Conservation (phyloP, 192 early-diverging fungal genomes). For the Allomyces arbusculus region DNA sequence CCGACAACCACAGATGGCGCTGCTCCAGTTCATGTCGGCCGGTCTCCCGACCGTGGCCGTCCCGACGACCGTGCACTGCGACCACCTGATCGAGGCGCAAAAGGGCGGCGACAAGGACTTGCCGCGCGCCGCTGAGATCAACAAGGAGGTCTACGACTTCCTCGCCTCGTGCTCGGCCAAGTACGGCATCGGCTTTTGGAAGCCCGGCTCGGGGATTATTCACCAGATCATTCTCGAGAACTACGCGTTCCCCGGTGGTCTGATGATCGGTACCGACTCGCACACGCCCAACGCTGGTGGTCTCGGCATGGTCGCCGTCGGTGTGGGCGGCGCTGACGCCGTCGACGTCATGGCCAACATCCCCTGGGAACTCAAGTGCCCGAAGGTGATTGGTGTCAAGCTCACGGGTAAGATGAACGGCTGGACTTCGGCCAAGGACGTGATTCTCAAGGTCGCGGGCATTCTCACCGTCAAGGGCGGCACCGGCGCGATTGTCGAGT, state of each 20-base stretch:
- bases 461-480: slow-evolving; percentile 92
- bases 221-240: slow-evolving; percentile 97
- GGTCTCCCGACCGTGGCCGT: slow-evolving; percentile 69
- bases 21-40: slow-evolving; percentile 95
- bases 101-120: slow-evolving; percentile 67
- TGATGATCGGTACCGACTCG: slow-evolving; percentile 96
- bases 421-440: slow-evolving; percentile 90
- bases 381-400: slow-evolving; percentile 82
- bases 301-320: slow-evolving; percentile 86
- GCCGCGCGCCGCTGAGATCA: slow-evolving; percentile 58
- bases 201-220: slow-evolving; percentile 79
- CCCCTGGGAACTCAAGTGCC: slow-evolving; percentile 98
- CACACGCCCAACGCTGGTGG: slow-evolving; percentile 98
- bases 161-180: slow-evolving; percentile 62
- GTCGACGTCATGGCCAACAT: slow-evolving; percentile 97
- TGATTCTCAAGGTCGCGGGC: slow-evolving; percentile 87
- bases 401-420: slow-evolving; percentile 66
- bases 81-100: slow-evolving; percentile 90
- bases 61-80: slow-evolving; percentile 87
- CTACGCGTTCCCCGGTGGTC: slow-evolving; percentile 85
- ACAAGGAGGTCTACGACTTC: slow-evolving; percentile 89
- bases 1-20: slow-evolving; percentile 43
- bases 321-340: slow-evolving; percentile 97
- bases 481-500: slow-evolving; percentile 92
- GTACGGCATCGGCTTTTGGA: slow-evolving; percentile 93